phyloP scores from a whole-genome alignment of 2,329 filamentous ascomycete species.

The Colletotrichum orchidophilum region DNA sequence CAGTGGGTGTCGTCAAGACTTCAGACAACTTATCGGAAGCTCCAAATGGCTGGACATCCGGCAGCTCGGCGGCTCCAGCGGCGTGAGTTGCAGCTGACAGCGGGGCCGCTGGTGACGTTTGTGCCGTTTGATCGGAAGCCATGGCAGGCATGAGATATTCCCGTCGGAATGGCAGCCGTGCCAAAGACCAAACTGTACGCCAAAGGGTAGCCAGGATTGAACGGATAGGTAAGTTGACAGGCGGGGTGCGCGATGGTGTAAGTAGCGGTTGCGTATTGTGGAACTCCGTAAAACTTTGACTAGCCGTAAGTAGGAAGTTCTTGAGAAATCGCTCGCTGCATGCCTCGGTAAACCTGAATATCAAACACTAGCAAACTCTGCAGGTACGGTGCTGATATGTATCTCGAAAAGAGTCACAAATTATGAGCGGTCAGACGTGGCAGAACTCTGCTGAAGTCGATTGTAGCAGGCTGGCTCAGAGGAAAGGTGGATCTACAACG shows the following conservation, averaged over 20 bases:
- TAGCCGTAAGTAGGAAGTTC: background rate
- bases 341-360: background rate
- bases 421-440: constrained; percentile 23
- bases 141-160: constrained; percentile 12
- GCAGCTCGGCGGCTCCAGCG: background rate
- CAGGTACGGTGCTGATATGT: background rate
- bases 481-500: background rate
- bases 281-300: background rate
- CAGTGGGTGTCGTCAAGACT: constrained; percentile 45
- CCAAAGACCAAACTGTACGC: constrained; percentile 17
- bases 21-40: constrained; percentile 23
- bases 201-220: constrained; percentile 28
- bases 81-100: background rate
- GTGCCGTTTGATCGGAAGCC: background rate
- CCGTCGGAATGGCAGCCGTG: constrained; percentile 19
- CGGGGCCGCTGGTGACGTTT: background rate
- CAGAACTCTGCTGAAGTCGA: constrained; percentile 25
- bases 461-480: background rate
- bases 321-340: background rate
- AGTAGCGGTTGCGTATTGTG: background rate
- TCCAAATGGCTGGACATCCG: background rate
- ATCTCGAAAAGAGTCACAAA: constrained; percentile 22
- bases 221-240: background rate
- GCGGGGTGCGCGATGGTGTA: background rate
- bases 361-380: background rate